These are phyloP conservation scores for Metschnikowia similis DNA, from an alignment of 805 yeast species.

Conservation along the genomic window DNA sequence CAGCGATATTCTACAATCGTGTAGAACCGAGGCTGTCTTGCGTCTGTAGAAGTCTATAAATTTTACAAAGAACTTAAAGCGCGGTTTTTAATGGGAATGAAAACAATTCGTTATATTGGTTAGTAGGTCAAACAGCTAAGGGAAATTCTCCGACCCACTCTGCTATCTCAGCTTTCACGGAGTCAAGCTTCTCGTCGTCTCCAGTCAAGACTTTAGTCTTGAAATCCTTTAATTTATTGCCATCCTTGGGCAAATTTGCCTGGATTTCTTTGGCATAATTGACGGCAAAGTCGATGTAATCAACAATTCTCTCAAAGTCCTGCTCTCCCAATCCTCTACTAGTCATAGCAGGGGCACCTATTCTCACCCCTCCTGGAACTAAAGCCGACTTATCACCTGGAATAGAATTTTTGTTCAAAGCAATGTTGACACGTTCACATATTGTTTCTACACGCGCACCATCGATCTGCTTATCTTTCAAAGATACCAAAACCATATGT, in stretches of 20 bases:
- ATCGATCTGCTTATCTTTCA: constrained; percentile 86
- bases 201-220: constrained; percentile 62
- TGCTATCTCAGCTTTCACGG: constrained; percentile 72
- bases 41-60: not conserved
- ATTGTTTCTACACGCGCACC: constrained; percentile 97
- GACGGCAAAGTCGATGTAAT: constrained; percentile 57
- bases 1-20: not conserved
- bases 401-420: constrained; percentile 94
- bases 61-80: not conserved
- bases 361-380: constrained; percentile 95
- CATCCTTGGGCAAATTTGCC: constrained; percentile 78
- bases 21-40: no score
- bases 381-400: constrained; percentile 97
- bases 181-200: constrained; percentile 57
- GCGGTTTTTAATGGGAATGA: not conserved
- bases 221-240: constrained; percentile 94
- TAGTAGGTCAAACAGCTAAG: constrained; percentile 32
- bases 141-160: constrained; percentile 92
- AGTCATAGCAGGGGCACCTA: constrained; percentile 98
- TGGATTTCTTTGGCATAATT: constrained; percentile 71
- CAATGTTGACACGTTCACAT: constrained; percentile 90
- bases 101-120: not conserved
- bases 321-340: constrained; percentile 91
- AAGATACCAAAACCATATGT: constrained; percentile 88
- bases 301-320: constrained; percentile 77